A percentile compares a stretch with the other conserved stretches of the same genome.
Evolutionary conservation across 805 yeast genomes (phyloP).

Genomic region (Phaffomyces thermotolerans): DNA sequence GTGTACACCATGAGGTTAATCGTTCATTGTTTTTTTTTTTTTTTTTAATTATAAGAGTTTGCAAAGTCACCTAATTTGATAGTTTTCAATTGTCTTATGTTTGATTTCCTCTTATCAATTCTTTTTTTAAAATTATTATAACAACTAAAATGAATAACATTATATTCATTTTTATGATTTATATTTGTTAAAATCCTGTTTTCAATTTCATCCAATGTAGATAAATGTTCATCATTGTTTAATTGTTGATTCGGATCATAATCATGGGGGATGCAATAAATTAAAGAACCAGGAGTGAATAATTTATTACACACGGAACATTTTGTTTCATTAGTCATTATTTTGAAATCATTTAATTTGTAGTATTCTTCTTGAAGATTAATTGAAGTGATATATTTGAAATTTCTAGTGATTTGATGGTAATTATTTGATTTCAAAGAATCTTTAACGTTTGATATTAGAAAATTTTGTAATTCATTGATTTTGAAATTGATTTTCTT

Average conservation of each 20-base stretch:
- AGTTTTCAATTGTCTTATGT: conserved; percentile 9
- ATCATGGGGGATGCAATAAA: conserved; percentile 37
- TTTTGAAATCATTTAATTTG: not conserved
- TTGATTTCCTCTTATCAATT: not conserved
- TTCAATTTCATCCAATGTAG: conserved; percentile 40
- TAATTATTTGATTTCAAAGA: conserved; percentile 1
- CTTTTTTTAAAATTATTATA: not conserved
- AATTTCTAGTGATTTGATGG: conserved; percentile 1
- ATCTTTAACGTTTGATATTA: conserved; percentile 4
- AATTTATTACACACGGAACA: conserved; percentile 59
- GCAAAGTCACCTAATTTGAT: conserved; percentile 11
- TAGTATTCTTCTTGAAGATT: not conserved
- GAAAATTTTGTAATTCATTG: conserved; percentile 13
- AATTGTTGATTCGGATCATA: conserved; percentile 3
- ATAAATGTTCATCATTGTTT: conserved; percentile 20
- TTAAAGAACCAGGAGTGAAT: conserved; percentile 41
- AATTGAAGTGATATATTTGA: not conserved
- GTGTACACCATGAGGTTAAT: no score
- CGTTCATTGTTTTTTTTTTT: no score
- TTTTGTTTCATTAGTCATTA: conserved; percentile 1
- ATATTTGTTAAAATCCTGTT: not conserved
- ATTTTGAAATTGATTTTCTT: conserved; percentile 10
- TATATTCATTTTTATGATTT: not conserved
- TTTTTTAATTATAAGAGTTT: no score
- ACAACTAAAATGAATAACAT: conserved; percentile 21